Conservation (phyloP, 768 basidiomycete species). For the Mycena kentingensis region DNA sequence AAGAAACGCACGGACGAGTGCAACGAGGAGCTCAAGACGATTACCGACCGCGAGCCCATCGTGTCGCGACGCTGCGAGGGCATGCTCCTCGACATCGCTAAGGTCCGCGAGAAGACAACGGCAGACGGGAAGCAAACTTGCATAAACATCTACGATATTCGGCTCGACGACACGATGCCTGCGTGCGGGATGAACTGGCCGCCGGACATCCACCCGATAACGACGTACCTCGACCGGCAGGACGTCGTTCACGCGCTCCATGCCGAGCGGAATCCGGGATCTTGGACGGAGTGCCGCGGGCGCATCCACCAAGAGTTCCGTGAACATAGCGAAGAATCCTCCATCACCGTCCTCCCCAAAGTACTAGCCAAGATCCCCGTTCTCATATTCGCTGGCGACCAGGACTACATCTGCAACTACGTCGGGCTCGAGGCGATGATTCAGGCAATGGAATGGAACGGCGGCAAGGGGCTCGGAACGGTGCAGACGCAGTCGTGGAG, state of each 20-base stretch:
- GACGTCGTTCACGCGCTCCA: slow-evolving; percentile 87
- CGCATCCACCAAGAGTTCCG: slow-evolving; percentile 66
- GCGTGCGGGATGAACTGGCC: slow-evolving; percentile 99
- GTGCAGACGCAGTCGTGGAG: slow-evolving; percentile 74
- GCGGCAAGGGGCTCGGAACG: slow-evolving; percentile 74
- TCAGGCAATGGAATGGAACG: slow-evolving; percentile 82
- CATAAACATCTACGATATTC: slow-evolving; percentile 93
- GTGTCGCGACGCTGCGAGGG: slow-evolving; percentile 57
- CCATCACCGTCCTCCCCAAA: slow-evolving; percentile 74
- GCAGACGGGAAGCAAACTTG: slow-evolving; percentile 74
- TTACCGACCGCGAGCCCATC: slow-evolving; percentile 58
- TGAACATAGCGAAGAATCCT: slow-evolving; percentile 58
- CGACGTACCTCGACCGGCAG: slow-evolving; percentile 69
- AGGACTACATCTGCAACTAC: slow-evolving; percentile 97
- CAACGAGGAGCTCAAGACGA: slow-evolving; percentile 42
- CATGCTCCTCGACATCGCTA: slow-evolving; percentile 50
- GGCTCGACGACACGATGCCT: slow-evolving; percentile 81
- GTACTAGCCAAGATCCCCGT: slow-evolving; percentile 81
- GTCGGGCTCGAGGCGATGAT: slow-evolving; percentile 88
- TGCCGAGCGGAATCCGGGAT: slow-evolving; percentile 70
- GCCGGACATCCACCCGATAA: slow-evolving; percentile 75
- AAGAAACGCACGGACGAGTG: slow-evolving; percentile 65
- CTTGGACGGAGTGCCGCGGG: slow-evolving; percentile 86
- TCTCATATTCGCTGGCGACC: slow-evolving; percentile 92
- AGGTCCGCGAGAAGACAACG: slow-evolving; percentile 49